Base-by-base conservation (phyloP, 495 filamentous ascomycete genomes). In the Xylaria sp. region DNA sequence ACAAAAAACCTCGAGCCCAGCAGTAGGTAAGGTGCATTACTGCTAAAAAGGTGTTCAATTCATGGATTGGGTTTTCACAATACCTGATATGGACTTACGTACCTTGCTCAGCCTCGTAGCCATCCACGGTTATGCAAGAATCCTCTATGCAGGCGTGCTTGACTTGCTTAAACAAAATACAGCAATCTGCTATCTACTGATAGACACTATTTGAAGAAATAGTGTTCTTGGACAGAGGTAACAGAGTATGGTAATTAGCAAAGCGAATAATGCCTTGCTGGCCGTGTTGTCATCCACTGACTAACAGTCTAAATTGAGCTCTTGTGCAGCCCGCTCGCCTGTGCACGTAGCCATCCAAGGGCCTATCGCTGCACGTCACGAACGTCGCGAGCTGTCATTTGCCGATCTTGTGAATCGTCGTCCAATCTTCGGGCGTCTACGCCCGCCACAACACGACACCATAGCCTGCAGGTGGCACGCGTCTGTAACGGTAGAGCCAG, bases 291-390 rank as follows among this genome's bases (percentile, higher is more conserved):
- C 65, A 43, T 61, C 41, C 61, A 52, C 53, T 35, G 5, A 41
- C 9, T 55, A 31, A 17, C 63, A 53, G 55, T 70, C 14, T 70
- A 57, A 57, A 43, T 24, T 24, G 57, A 69, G 33, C 35, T 8
- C 17, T n/a, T n/a, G 67, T 57, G 50, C 48, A 67, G 65, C 5
- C 35, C n/a, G 21, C 48, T 52, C 31, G 29, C 48, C 21, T 44
- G 65, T 67, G 65, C 50, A 67, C 37, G 65, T 67, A 50, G 65
- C 65, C 65, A 57, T 29, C 44, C n/a, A 37, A 29, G 61, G 59
- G 69, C 69, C 69, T 71, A 71, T 71, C 26, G 61, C 69, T 71
- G 69, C 61, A 71, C 40, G 69, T 71, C 69, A 71, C 61, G 69
- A 71, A 71, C 43, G 19, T 59, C 61, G 50, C 44, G 37, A 46